phyloP scores from a whole-genome alignment of 1,139 yeast species.

The Protomyces arabidopsidicola region DNA sequence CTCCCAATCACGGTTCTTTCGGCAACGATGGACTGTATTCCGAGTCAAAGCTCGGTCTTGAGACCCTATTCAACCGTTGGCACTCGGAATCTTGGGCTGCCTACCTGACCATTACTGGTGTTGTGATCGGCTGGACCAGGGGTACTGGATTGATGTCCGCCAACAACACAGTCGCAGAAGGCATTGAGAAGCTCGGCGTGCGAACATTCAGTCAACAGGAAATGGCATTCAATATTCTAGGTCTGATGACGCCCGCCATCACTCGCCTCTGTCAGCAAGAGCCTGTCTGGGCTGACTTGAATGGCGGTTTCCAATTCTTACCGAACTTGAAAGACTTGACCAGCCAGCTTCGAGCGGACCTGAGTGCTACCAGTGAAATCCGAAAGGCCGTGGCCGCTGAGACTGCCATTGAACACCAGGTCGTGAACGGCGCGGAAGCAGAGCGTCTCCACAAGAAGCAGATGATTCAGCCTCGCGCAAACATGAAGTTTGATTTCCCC shows the following conservation, averaged over 20 bases:
- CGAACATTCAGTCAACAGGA: conserved; percentile 98
- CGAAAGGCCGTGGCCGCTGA: conserved; percentile 95
- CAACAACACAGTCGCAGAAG: conserved; percentile 95
- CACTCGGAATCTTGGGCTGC: conserved; percentile 94
- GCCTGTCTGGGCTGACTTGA: conserved; percentile 95
- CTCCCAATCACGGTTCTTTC: conserved; percentile 98
- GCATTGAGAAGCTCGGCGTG: conserved; percentile 90
- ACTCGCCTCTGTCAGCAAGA: conserved; percentile 83
- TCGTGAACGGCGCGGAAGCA: conserved; percentile 82
- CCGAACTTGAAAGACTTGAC: conserved; percentile 89
- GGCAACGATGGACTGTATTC: conserved; percentile 98
- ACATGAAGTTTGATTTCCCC: conserved; percentile 93
- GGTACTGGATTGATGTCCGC: conserved; percentile 99
- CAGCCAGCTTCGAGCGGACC: conserved; percentile 70
- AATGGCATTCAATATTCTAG: conserved; percentile 97
- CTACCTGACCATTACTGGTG: conserved; percentile 95
- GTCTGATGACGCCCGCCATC: conserved; percentile 83
- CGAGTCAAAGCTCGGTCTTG: conserved; percentile 90
- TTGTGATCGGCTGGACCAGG: conserved; percentile 99
- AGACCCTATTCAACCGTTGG: conserved; percentile 98
- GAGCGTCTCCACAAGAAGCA: conserved; percentile 80
- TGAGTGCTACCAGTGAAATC: conserved; percentile 79
- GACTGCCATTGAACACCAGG: conserved; percentile 86
- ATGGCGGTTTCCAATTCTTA: conserved; percentile 95
- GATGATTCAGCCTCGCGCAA: conserved; percentile 82